Conservation (phyloP, 2,329 filamentous ascomycete species). For the Nigrospora sphaerica region DNA sequence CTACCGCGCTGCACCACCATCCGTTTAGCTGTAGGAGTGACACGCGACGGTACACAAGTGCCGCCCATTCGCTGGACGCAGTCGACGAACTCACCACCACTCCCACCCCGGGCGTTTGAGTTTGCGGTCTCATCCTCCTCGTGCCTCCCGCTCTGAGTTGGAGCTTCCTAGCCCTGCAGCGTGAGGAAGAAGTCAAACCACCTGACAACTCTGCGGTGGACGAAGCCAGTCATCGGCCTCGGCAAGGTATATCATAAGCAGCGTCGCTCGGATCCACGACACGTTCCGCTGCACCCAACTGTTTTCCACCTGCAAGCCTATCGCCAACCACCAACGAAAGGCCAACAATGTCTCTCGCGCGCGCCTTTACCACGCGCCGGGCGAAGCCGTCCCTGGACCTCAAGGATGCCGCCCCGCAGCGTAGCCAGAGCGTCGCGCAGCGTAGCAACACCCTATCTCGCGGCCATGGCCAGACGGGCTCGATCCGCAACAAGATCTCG, state of each 20-base stretch:
- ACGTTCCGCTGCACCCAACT: too few species aligned
- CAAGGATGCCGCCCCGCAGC: constrained; percentile 26
- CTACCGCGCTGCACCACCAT: background rate
- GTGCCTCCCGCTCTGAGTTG: too few species aligned
- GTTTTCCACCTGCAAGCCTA: too few species aligned
- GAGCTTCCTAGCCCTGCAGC: too few species aligned
- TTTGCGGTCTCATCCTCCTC: too few species aligned
- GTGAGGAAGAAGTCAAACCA: too few species aligned
- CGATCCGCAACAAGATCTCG: constrained; percentile 70
- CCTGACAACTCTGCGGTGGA: too few species aligned
- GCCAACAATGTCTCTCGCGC: constrained; percentile 49
- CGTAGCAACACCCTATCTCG: constrained; percentile 42
- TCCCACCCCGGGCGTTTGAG: too few species aligned
- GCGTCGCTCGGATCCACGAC: too few species aligned
- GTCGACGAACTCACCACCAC: background rate
- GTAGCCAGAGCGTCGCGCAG: constrained; percentile 28
- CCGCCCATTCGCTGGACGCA: background rate
- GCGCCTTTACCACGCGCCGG: constrained; percentile 66
- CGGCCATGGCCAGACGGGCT: constrained; percentile 32
- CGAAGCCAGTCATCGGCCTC: too few species aligned
- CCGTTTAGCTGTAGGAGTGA: constrained; percentile 3
- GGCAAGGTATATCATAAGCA: too few species aligned
- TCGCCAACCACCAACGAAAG: too few species aligned
- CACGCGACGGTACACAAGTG: constrained; percentile 7
- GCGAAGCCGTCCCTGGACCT: constrained; percentile 47